phyloP scores from a whole-genome alignment of 306 rosid species.

The Inga oerstediana region DNA sequence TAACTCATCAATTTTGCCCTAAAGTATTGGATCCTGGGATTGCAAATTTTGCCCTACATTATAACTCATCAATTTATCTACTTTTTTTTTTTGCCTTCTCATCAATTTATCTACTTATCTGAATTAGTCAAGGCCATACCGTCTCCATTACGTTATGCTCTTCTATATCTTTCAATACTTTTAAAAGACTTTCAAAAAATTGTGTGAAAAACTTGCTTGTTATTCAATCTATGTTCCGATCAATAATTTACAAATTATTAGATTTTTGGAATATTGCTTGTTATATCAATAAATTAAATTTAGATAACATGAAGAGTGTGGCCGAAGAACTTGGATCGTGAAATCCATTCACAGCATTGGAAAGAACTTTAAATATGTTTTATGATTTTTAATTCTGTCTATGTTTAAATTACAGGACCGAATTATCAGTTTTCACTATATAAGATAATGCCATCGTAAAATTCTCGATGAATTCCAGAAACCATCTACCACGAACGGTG shows the following conservation, averaged over 20 bases:
- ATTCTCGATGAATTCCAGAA: too few species aligned
- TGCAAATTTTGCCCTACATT: too few species aligned
- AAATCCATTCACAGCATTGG: not conserved
- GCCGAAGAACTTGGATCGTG: not conserved
- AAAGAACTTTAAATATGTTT: slow-evolving; percentile 5
- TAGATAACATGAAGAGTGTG: slow-evolving; percentile 9
- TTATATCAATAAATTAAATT: not conserved
- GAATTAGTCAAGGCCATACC: not conserved
- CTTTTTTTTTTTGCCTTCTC: too few species aligned
- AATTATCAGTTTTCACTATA: too few species aligned
- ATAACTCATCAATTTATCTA: too few species aligned
- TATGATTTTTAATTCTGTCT: not conserved
- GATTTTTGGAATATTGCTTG: not conserved
- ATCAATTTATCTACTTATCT: not conserved
- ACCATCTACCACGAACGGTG: too few species aligned
- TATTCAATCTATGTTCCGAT: not conserved
- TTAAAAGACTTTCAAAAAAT: not conserved
- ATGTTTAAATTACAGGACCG: too few species aligned
- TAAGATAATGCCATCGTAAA: too few species aligned
- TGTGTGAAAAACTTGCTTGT: slow-evolving; percentile 7
- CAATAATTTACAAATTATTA: not conserved
- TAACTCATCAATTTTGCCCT: too few species aligned
- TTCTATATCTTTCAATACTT: slow-evolving; percentile 12
- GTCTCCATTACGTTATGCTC: slow-evolving; percentile 10
- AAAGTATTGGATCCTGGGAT: too few species aligned